A percentile compares a stretch with the other conserved stretches of the same genome.
phyloP scores from a whole-genome alignment of 2,329 filamentous ascomycete genomes.

The Trichocomaceae sp. region DNA sequence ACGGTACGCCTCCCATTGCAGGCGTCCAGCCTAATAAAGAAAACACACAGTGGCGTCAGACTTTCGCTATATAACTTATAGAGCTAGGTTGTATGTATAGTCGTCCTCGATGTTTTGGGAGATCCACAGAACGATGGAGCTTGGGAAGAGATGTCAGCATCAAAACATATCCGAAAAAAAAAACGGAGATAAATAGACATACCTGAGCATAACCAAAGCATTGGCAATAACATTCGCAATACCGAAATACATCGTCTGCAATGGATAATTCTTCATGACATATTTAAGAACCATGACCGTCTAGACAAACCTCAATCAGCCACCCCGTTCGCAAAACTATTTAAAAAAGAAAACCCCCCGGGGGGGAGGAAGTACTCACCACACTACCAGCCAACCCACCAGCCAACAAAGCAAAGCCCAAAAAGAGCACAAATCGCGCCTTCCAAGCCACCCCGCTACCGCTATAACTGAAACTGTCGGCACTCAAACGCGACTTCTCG shows the following conservation, averaged over 20 bases:
- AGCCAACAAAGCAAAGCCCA: conserved; percentile 63
- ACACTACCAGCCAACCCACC: conserved; percentile 61
- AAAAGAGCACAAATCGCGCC: conserved; percentile 59
- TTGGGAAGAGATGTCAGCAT: conserved; percentile 28
- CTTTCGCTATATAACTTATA: conserved; percentile 34
- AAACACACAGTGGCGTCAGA: background rate
- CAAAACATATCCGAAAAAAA: background rate
- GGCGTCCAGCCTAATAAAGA: background rate
- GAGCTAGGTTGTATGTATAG: conserved; percentile 62
- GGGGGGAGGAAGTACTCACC: conserved; percentile 31
- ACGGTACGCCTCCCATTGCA: background rate
- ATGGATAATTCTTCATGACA: conserved; percentile 52
- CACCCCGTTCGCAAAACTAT: background rate
- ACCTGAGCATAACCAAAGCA: conserved; percentile 61
- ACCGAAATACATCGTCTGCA: conserved; percentile 61
- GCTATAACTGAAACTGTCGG: conserved; percentile 59
- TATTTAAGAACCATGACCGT: conserved; percentile 65
- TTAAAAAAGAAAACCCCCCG: background rate
- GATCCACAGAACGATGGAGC: conserved; percentile 60
- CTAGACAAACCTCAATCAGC: conserved; percentile 19
- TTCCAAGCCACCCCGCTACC: conserved; percentile 65
- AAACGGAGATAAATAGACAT: conserved; percentile 19
- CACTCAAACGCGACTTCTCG: conserved; percentile 59
- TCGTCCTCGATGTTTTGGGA: conserved; percentile 68
- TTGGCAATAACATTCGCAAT: conserved; percentile 61